Conservation (phyloP, 2,329 filamentous ascomycete genomes). For the Diaporthe helianthi region DNA sequence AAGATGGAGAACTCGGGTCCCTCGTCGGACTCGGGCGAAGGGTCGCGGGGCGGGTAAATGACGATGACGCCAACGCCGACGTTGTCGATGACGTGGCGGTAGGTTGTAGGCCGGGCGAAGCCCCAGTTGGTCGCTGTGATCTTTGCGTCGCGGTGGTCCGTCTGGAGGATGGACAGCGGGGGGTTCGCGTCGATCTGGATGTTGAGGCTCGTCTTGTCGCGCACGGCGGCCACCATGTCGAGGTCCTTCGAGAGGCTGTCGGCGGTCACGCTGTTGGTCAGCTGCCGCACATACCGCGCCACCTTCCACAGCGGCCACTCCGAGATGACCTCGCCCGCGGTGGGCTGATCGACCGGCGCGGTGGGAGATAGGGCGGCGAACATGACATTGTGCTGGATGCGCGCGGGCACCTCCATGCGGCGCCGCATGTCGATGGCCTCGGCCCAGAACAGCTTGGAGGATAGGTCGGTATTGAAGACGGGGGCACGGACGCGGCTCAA, state of each 20-base stretch:
- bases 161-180: conserved; percentile 45
- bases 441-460: conserved; percentile 42
- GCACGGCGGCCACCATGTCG: conserved; percentile 43
- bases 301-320: conserved; percentile 45
- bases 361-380: conserved; percentile 40
- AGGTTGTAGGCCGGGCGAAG: conserved; percentile 44
- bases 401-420: conserved; percentile 44
- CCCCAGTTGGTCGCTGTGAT: conserved; percentile 45
- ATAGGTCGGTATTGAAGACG: conserved; percentile 44
- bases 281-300: conserved; percentile 46
- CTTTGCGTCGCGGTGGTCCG: conserved; percentile 46
- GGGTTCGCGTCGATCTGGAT: conserved; percentile 46
- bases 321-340: conserved; percentile 44
- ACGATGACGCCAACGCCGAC: conserved; percentile 41
- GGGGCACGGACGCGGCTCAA: conserved; percentile 45
- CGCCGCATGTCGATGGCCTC: conserved; percentile 50
- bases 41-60: conserved; percentile 43
- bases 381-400: conserved; percentile 48
- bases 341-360: conserved; percentile 41
- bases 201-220: conserved; percentile 47
- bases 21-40: conserved; percentile 43
- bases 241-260: conserved; percentile 43
- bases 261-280: conserved; percentile 46
- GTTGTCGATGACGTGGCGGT: conserved; percentile 44
- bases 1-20: conserved; percentile 45